Conservation (phyloP, 306 rosid species). For the Crotalaria pallida region DNA sequence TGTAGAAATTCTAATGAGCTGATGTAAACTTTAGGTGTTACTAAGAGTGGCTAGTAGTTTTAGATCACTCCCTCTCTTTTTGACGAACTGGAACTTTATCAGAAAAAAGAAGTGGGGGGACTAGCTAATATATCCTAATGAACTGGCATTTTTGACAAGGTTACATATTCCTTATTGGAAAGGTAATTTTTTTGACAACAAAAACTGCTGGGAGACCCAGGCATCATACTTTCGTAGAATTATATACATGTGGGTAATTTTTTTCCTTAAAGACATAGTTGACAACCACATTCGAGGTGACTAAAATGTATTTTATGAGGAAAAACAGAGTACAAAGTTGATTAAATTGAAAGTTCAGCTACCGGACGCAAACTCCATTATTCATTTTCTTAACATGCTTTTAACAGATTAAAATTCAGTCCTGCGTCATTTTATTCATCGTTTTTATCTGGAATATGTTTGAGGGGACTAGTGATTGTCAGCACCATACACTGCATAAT, state of each 20-base stretch:
- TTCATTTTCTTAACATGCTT: neutral
- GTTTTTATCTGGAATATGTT: neutral
- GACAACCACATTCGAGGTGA: neutral
- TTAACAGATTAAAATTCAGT: neutral
- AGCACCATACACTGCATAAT: neutral
- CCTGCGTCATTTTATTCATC: neutral
- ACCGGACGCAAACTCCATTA: neutral
- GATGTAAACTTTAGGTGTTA: neutral
- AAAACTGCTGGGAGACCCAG: neutral
- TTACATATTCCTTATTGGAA: neutral
- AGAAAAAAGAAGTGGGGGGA: neutral
- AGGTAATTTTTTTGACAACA: neutral
- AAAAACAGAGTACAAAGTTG: neutral
- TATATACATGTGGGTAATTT: neutral
- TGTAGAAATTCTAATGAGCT: neutral
- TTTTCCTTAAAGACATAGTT: neutral
- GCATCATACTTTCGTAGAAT: neutral
- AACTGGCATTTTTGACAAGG: neutral
- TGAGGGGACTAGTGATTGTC: neutral
- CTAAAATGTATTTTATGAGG: neutral
- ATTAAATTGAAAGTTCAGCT: neutral
- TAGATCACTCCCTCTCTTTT: neutral
- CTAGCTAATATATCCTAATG: neutral
- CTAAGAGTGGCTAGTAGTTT: neutral
- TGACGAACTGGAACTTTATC: neutral